These are phyloP conservation scores for Vaccinium vitisidaea DNA, from an alignment of 148 eudicot species.

Conservation along the genomic window DNA sequence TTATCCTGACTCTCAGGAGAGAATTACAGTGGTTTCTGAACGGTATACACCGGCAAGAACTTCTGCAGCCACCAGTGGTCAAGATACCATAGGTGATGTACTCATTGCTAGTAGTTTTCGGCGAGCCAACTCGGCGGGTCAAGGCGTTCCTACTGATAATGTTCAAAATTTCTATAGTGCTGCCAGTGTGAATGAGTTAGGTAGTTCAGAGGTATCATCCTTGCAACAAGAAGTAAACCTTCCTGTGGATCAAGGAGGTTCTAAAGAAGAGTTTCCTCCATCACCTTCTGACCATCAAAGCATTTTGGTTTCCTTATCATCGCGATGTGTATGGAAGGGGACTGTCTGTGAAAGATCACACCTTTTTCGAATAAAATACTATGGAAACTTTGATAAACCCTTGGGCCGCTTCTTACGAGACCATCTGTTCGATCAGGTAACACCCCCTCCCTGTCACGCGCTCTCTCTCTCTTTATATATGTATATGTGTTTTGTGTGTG, in stretches of 20 bases:
- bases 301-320: slow-evolving; percentile 84
- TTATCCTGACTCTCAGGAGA: slow-evolving; percentile 26
- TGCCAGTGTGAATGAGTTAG: slow-evolving; percentile 21
- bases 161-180: slow-evolving; percentile 20
- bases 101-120: slow-evolving; percentile 22
- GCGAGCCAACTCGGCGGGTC: slow-evolving; percentile 14
- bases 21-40: slow-evolving; percentile 17
- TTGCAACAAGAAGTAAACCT: slow-evolving; percentile 40
- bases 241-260: slow-evolving; percentile 37
- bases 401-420: slow-evolving; percentile 91
- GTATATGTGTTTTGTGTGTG: not conserved
- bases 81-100: slow-evolving; percentile 20
- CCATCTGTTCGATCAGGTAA: slow-evolving; percentile 85
- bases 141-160: slow-evolving; percentile 21
- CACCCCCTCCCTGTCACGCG: slow-evolving; percentile 11
- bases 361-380: slow-evolving; percentile 90
- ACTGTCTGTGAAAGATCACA: slow-evolving; percentile 95
- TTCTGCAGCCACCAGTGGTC: slow-evolving; percentile 23
- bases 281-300: slow-evolving; percentile 80
- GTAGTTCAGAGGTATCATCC: slow-evolving; percentile 27
- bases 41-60: slow-evolving; percentile 28
- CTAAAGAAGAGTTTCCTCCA: slow-evolving; percentile 81
- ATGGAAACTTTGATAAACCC: slow-evolving; percentile 88
- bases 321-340: slow-evolving; percentile 93
- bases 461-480: slow-evolving; percentile 4